Conservation (phyloP, 495 filamentous ascomycete species). For the Neurospora sp. region DNA sequence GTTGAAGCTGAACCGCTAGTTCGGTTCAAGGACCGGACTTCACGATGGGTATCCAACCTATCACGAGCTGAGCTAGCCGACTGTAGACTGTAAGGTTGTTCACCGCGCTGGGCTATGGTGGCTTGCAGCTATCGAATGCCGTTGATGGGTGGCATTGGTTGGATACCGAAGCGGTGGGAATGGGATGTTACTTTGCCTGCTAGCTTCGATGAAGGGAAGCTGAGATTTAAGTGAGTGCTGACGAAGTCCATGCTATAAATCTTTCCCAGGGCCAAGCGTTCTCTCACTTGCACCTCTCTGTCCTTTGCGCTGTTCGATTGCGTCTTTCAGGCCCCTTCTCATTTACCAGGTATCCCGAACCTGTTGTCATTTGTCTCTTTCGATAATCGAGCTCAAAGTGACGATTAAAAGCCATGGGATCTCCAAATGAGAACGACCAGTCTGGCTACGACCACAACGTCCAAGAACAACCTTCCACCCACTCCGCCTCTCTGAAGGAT, state of each 20-base stretch:
- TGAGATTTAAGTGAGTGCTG: background rate
- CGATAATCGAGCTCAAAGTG: background rate
- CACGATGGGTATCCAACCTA: background rate
- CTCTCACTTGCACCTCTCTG: no score
- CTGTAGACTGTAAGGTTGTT: background rate
- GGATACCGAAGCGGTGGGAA: background rate
- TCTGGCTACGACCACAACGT: background rate
- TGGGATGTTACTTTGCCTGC: background rate
- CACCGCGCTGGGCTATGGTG: background rate
- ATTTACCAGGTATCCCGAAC: no score
- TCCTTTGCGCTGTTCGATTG: no score
- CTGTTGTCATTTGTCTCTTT: background rate
- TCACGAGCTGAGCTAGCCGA: background rate
- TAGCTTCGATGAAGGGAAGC: background rate
- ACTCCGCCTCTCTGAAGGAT: background rate
- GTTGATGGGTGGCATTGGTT: background rate
- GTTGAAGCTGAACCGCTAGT: background rate
- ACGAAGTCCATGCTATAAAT: no score
- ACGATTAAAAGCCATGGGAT: background rate
- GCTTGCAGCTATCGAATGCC: background rate
- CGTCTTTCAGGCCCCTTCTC: no score
- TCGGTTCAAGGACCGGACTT: background rate
- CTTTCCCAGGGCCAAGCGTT: no score
- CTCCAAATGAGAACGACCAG: background rate
- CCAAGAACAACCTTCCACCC: background rate